Evolutionary conservation across 352 stramenopile genomes (phyloP), one percentile per base, ranked within the genome.

Genomic region (Globisporangium cederbergense): DNA sequence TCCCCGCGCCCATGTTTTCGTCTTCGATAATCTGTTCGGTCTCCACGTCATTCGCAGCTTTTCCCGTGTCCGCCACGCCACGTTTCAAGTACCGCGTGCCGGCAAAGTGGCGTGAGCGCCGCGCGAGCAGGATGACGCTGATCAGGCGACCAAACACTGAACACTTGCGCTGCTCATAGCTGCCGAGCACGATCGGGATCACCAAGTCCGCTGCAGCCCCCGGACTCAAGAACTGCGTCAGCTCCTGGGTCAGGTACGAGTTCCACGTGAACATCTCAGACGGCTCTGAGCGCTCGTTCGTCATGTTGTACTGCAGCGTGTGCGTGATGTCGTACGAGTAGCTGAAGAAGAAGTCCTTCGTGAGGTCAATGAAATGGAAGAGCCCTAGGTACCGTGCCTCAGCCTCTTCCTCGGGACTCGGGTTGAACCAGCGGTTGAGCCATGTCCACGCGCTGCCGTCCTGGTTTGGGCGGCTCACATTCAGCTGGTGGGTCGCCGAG

Each of bases 41-140:
- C 71, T 99, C 98, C 8, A 99, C 97, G 65, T 99, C 98, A 65
- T 99, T 99, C 6, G 98, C 98, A 7, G 98, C 97, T 58, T 99
- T 99, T 7, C 98, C 98, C n/a, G 94, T 93, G 71, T 99, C 97
- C 63, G 91, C 98, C 5, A 99, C 84, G 50, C 87, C 97, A 60
- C 97, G 91, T 72, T 99, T 99, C 43, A 99, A 78, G 72, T 99
- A 99, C 30, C 98, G 86, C 5, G 98, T 99, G 28, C 98, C 98
- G 3, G 98, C 98, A 89, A 99, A 99, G 65, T 99, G 95, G 0
- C 97, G 87, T 16, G 95, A 99, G 25, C 98, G 83, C 52, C 98
- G 86, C 16, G 97, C 97, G 3, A 99, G 74, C 13, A 99, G 73
- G 25, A 97, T 97, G 38, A 99, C 88, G 64, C 97, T 98, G 7